A percentile compares a stretch with the other conserved stretches of the same genome.
Evolutionary conservation across 2,329 filamentous ascomycete species (phyloP).

Genomic region (Rhexocercosporidium sp.): DNA sequence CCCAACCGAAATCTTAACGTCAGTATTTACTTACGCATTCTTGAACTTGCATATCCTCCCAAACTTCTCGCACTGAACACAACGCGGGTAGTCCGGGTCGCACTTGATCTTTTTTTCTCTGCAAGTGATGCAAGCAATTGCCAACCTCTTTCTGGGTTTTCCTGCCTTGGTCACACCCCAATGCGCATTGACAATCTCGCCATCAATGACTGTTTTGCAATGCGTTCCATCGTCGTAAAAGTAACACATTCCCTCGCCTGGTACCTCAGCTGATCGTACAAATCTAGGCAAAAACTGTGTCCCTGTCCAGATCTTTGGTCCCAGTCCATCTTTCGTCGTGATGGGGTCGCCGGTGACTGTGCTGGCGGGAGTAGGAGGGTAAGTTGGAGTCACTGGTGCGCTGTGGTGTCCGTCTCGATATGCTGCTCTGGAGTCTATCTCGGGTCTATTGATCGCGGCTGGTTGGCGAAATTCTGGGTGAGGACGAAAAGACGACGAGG

Average conservation of each 20-base stretch:
- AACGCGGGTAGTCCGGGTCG: conserved; percentile 85
- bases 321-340: conserved; percentile 61
- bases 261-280: conserved; percentile 67
- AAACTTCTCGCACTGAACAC: conserved; percentile 91
- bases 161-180: conserved; percentile 96
- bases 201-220: conserved; percentile 83
- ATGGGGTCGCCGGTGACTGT: conserved; percentile 35
- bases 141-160: conserved; percentile 87
- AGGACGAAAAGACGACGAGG: conserved; percentile 39
- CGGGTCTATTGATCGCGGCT: conserved; percentile 29
- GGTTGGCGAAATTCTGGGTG: conserved; percentile 29
- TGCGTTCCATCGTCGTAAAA: conserved; percentile 86
- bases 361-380: conserved; percentile 35
- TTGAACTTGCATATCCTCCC: conserved; percentile 84
- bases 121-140: conserved; percentile 91
- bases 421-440: conserved; percentile 30
- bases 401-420: conserved; percentile 35
- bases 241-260: conserved; percentile 81
- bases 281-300: conserved; percentile 71
- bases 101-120: conserved; percentile 98
- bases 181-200: conserved; percentile 84
- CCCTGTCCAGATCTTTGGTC: conserved; percentile 73
- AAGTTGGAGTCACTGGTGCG: conserved; percentile 30
- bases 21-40: conserved; percentile 70
- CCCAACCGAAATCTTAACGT: neutral